These are phyloP conservation scores for Septoria linicola DNA, from an alignment of 2,329 filamentous ascomycete genomes.

Conservation along the genomic window DNA sequence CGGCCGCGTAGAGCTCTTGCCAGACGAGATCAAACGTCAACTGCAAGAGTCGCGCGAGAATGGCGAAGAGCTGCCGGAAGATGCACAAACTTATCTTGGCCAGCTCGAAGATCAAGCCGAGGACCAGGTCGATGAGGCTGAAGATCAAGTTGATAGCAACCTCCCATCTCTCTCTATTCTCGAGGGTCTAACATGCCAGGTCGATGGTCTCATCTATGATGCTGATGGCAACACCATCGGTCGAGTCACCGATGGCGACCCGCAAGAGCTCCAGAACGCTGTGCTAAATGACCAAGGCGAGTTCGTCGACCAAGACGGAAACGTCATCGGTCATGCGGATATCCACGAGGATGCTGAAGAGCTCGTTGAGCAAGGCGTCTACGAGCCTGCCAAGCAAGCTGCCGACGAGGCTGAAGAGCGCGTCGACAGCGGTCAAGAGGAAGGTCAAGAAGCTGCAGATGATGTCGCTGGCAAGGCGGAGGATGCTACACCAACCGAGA, in stretches of 20 bases:
- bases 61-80: conserved; percentile 39
- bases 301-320: conserved; percentile 55
- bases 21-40: conserved; percentile 47
- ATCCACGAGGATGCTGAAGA: conserved; percentile 48
- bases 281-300: conserved; percentile 55
- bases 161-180: conserved; percentile 49
- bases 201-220: conserved; percentile 50
- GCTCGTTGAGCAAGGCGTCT: conserved; percentile 47
- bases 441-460: conserved; percentile 33
- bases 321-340: conserved; percentile 54
- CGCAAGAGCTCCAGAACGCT: conserved; percentile 48
- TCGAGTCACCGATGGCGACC: conserved; percentile 49
- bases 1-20: conserved; percentile 52
- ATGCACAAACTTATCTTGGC: conserved; percentile 37
- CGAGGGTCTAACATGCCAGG: conserved; percentile 49
- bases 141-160: conserved; percentile 35
- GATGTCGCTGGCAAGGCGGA: conserved; percentile 34
- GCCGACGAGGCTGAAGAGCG: conserved; percentile 44
- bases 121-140: conserved; percentile 35
- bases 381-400: conserved; percentile 44
- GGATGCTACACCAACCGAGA: conserved; percentile 35
- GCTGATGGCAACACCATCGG: conserved; percentile 53
- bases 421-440: conserved; percentile 39
- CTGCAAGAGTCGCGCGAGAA: conserved; percentile 41
- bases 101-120: conserved; percentile 26